Base-by-base conservation (phyloP, 306 rosid genomes). In the Vigna hirtella region DNA sequence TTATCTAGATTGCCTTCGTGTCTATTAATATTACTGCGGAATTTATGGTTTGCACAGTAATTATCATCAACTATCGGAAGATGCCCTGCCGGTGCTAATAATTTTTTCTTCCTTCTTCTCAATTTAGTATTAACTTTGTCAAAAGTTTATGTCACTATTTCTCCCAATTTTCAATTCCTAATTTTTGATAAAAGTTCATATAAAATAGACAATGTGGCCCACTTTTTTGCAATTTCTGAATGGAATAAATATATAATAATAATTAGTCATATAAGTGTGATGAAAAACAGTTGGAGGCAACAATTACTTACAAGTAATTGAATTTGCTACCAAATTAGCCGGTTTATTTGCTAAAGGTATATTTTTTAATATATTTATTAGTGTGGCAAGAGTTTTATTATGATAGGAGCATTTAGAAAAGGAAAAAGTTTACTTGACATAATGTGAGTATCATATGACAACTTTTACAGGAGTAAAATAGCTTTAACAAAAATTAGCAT, bases 1-100 rank as follows among this genome's bases (percentile, higher is more conserved):
- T 30, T 16, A 28, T 30, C 22, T 13, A 34, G 20, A 56, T 18
- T 28, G 51, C 51, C 42, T 51, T 55, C 66, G 34, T 53, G 52
- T 20, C 6, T 26, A 36, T 70, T 50, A 30, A 50, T 56, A 49
- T 72, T 53, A 12, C 65, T 32, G 5, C 52, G 17, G 17, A 70
- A 55, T 22, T 55, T 14, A 11, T 72, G 55, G 66, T 55, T 55
- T 52, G 52, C 52, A 53, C 51, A 72, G 55, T 38, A 36, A 64
- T n/a, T 72, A 15, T 55, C 77, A 38, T 53, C 9, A 36, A 72
- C 65, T 36, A 34, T 4, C 34, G 32, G 3, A 28, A 28, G 30
- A 28, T 28, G 30, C 32, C 32, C 32, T 3, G 4, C 32, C 1
- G 42, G 3, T 7, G 22, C 45, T 62, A 62, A 62, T 62, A 3